These are phyloP conservation scores for Saccharomycopsis hybrid DNA, from an alignment of 1,139 yeast species.

Conservation along the genomic window DNA sequence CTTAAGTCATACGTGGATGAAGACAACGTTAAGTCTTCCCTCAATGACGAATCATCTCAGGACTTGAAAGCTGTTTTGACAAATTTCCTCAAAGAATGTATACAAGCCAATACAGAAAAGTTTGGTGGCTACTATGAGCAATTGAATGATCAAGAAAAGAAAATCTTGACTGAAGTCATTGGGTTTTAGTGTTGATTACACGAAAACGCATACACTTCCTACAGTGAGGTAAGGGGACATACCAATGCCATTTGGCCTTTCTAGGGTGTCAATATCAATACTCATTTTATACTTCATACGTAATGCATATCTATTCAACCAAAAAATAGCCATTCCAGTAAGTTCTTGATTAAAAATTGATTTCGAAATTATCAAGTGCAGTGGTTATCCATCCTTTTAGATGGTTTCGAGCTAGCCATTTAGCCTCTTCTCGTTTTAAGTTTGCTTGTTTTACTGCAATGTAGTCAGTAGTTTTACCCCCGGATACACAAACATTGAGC, in stretches of 20 bases:
- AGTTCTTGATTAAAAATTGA: background rate
- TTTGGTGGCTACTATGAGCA: slow-evolving; percentile 49
- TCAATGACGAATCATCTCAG: slow-evolving; percentile 22
- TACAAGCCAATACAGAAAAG: slow-evolving; percentile 42
- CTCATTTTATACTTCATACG: too few species aligned
- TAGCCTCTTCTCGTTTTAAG: slow-evolving; percentile 12
- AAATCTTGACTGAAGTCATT: slow-evolving; percentile 42
- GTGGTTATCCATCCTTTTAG: slow-evolving; percentile 28
- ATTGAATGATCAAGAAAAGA: slow-evolving; percentile 53
- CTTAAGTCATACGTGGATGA: slow-evolving; percentile 46
- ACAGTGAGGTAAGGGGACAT: too few species aligned
- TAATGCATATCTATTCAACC: too few species aligned
- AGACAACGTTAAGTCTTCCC: slow-evolving; percentile 23
- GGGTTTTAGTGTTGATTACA: slow-evolving; percentile 22
- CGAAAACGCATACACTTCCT: too few species aligned
- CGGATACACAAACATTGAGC: too few species aligned
- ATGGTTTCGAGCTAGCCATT: slow-evolving; percentile 23
- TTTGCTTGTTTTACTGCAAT: background rate
- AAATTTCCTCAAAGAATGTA: slow-evolving; percentile 57
- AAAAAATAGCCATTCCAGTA: too few species aligned
- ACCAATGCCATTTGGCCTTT: too few species aligned
- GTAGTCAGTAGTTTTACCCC: too few species aligned
- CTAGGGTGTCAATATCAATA: too few species aligned
- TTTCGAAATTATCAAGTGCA: slow-evolving; percentile 27
- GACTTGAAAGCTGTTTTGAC: slow-evolving; percentile 40